Evolutionary conservation across 176 grass and related monocot genomes (phyloP).

Genomic region (Phoenix dactylifera): DNA sequence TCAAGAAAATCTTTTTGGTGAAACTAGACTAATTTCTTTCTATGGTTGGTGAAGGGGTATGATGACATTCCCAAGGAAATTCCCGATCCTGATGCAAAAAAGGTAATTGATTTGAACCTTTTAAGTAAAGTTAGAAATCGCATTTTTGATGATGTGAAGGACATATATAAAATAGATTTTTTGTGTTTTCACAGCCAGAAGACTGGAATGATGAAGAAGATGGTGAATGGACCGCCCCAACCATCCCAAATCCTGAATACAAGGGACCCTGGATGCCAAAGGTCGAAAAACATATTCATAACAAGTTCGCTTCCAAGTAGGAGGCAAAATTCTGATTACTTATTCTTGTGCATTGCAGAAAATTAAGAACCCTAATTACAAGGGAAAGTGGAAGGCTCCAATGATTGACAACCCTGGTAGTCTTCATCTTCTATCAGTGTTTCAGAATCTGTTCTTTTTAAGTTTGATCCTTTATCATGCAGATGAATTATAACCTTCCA

Average conservation of each 20-base stretch:
- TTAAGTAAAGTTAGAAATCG: not conserved
- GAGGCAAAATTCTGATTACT: constrained; percentile 1
- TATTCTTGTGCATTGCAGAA: constrained; percentile 39
- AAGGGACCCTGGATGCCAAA: constrained; percentile 89
- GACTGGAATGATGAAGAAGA: constrained; percentile 97
- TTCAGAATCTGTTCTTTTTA: not conserved
- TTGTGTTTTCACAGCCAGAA: constrained; percentile 48
- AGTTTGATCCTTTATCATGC: not conserved
- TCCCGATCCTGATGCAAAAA: constrained; percentile 69
- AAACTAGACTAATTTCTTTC: not conserved
- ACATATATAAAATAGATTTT: not conserved
- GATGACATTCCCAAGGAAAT: constrained; percentile 86
- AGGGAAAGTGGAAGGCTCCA: constrained; percentile 96
- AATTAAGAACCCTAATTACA: constrained; percentile 95
- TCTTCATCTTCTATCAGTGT: not conserved
- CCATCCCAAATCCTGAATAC: constrained; percentile 91
- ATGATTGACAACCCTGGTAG: constrained; percentile 94
- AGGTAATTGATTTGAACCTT: constrained; percentile 26
- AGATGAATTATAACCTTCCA: not conserved
- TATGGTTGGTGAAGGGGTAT: constrained; percentile 47
- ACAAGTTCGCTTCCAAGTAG: not conserved
- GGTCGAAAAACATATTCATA: constrained; percentile 18
- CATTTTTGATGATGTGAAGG: not conserved
- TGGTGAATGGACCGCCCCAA: constrained; percentile 89
- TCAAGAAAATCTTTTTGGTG: not conserved